Percentiles rank a stretch among this genome's conserved stretches.
Evolutionary conservation across 495 filamentous ascomycete genomes (phyloP).

Genomic region (Chaetomium tenue): DNA sequence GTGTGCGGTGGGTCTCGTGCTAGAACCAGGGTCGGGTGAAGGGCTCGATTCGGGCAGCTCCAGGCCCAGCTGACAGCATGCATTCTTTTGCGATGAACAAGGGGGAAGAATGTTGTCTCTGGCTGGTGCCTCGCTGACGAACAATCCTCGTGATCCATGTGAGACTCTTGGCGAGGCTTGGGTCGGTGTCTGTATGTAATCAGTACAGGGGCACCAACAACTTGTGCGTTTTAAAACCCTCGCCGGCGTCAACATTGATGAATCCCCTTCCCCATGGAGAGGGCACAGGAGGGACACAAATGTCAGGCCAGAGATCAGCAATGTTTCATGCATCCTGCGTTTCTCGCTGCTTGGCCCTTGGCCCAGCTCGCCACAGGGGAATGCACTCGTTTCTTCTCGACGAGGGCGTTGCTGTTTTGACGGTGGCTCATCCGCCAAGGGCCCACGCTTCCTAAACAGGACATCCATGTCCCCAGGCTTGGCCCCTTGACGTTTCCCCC

Average conservation of each 20-base stretch:
- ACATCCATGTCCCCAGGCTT: conserved; percentile 18
- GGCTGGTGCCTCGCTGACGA: neutral
- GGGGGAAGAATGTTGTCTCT: conserved; percentile 5
- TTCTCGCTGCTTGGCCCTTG: neutral
- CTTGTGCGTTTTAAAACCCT: too few species aligned
- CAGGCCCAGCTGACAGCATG: conserved; percentile 14
- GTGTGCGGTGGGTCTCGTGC: conserved; percentile 17
- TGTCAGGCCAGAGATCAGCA: neutral
- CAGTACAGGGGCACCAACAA: too few species aligned
- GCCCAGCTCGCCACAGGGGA: conserved; percentile 2
- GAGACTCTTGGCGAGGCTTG: conserved; percentile 11
- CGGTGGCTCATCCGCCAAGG: conserved; percentile 11
- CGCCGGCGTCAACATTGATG: too few species aligned
- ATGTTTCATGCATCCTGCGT: conserved; percentile 9
- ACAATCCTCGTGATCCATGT: conserved; percentile 20
- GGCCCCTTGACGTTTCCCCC: conserved; percentile 9
- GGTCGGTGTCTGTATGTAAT: neutral
- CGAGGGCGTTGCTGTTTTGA: conserved; percentile 1
- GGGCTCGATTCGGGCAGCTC: conserved; percentile 25
- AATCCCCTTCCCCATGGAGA: too few species aligned
- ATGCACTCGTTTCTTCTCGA: neutral
- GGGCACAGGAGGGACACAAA: neutral
- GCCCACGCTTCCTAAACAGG: conserved; percentile 20
- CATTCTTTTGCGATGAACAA: conserved; percentile 2
- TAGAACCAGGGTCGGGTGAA: conserved; percentile 30